A percentile compares a stretch with the other conserved stretches of the same genome.
Evolutionary conservation across 2,329 filamentous ascomycete genomes (phyloP).

Genomic region (Cytospora schulzeri): DNA sequence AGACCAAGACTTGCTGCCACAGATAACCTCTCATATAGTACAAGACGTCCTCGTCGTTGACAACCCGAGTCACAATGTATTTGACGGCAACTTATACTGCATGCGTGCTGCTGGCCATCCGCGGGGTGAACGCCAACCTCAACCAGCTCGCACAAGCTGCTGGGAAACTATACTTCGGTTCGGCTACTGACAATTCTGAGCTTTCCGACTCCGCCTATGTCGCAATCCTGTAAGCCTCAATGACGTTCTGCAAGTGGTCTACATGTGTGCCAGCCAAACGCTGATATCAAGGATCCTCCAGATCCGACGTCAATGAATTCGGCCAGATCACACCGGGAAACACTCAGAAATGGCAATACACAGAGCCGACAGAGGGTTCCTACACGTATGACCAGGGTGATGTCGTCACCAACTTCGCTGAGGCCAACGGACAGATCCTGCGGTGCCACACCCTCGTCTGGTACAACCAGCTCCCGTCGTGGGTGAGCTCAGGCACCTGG

Average conservation of each 20-base stretch:
- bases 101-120: slow-evolving; percentile 6
- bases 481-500: slow-evolving; percentile 54
- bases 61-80: slow-evolving; percentile 6
- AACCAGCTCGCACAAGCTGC: slow-evolving; percentile 26
- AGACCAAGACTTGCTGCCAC: background rate
- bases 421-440: slow-evolving; percentile 51
- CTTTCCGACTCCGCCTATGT: slow-evolving; percentile 57
- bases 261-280: background rate
- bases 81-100: background rate
- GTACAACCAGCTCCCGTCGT: slow-evolving; percentile 55
- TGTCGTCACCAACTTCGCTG: slow-evolving; percentile 51
- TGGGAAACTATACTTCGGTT: slow-evolving; percentile 58
- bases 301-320: slow-evolving; percentile 57
- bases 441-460: slow-evolving; percentile 64
- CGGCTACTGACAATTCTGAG: slow-evolving; percentile 62
- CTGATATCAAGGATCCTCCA: background rate
- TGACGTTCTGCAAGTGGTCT: background rate
- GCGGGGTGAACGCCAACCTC: slow-evolving; percentile 22
- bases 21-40: too few relatives aligned
- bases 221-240: slow-evolving; percentile 45
- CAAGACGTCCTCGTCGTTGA: background rate
- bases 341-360: slow-evolving; percentile 65
- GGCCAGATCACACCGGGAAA: slow-evolving; percentile 68
- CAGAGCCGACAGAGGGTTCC: slow-evolving; percentile 55
- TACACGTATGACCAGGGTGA: slow-evolving; percentile 64